These are phyloP conservation scores for Aspergillus caelatus DNA, from an alignment of 2,329 filamentous ascomycete genomes.

Conservation along the genomic window DNA sequence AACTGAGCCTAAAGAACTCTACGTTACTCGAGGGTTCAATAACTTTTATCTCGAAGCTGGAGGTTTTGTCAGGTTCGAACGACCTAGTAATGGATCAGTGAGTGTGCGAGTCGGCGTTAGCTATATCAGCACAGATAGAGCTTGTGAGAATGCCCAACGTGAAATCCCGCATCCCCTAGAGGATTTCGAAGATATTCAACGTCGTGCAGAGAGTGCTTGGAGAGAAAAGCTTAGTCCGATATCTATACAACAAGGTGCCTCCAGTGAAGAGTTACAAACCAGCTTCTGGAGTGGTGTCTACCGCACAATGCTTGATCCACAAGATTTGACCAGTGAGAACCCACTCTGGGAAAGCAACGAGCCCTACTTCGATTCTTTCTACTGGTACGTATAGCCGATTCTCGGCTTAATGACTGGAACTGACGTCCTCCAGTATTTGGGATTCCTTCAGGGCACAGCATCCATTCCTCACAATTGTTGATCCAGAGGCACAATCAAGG, in stretches of 20 bases:
- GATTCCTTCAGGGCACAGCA: constrained; percentile 70
- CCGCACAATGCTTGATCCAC: constrained; percentile 69
- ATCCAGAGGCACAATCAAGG: constrained; percentile 62
- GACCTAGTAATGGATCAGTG: constrained; percentile 53
- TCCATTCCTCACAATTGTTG: constrained; percentile 68
- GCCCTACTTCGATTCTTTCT: constrained; percentile 74
- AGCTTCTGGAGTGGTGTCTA: constrained; percentile 73
- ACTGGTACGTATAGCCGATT: constrained; percentile 54
- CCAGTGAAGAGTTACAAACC: constrained; percentile 42
- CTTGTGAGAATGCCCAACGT: constrained; percentile 66
- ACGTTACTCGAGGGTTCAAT: constrained; percentile 60
- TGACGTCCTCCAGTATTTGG: constrained; percentile 55
- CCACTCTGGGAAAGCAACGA: constrained; percentile 65
- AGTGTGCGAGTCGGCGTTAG: constrained; percentile 68
- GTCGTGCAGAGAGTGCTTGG: constrained; percentile 8
- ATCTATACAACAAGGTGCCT: constrained; percentile 1
- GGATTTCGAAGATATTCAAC: constrained; percentile 50
- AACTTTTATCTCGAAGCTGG: constrained; percentile 62
- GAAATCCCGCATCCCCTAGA: constrained; percentile 58
- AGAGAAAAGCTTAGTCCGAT: constrained; percentile 51
- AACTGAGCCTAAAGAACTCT: constrained; percentile 54
- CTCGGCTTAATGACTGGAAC: neutral
- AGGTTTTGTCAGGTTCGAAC: constrained; percentile 65
- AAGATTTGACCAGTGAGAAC: constrained; percentile 74
- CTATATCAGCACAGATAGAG: constrained; percentile 67